Evolutionary conservation across 2,329 filamentous ascomycete genomes (phyloP).

Genomic region (Gnomoniopsis smithogilvyi): DNA sequence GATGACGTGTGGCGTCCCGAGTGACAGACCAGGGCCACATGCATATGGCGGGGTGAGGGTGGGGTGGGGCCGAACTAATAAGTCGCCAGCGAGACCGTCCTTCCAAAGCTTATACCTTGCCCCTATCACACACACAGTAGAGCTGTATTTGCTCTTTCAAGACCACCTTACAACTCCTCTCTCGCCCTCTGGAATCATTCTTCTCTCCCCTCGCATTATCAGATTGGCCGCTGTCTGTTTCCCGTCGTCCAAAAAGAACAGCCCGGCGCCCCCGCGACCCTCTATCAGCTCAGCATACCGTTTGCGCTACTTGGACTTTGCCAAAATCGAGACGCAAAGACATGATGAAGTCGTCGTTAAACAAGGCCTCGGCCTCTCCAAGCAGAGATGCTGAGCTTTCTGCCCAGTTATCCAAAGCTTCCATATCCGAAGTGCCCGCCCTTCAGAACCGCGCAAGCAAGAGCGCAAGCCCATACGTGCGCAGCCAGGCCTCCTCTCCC

Average conservation of each 20-base stretch:
- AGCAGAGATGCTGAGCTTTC: slow-evolving; percentile 15
- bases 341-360: slow-evolving; percentile 31
- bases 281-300: background rate
- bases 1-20: too few species aligned
- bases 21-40: too few species aligned
- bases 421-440: slow-evolving; percentile 20
- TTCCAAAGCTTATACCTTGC: too few species aligned
- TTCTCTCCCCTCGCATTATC: background rate
- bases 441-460: slow-evolving; percentile 35
- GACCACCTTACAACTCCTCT: too few species aligned
- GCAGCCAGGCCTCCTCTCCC: slow-evolving; percentile 72
- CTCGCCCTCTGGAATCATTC: too few species aligned
- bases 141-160: too few species aligned
- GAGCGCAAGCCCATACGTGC: slow-evolving; percentile 56
- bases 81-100: too few species aligned
- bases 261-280: background rate
- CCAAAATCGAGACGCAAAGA: slow-evolving; percentile 6
- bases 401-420: slow-evolving; percentile 15
- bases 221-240: background rate
- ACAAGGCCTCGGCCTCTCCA: slow-evolving; percentile 21
- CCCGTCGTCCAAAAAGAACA: background rate
- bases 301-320: background rate
- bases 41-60: too few species aligned
- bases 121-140: too few species aligned
- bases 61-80: too few species aligned